phyloP scores from a whole-genome alignment of 192 early-diverging fungal species.

The Coemansia erecta region DNA sequence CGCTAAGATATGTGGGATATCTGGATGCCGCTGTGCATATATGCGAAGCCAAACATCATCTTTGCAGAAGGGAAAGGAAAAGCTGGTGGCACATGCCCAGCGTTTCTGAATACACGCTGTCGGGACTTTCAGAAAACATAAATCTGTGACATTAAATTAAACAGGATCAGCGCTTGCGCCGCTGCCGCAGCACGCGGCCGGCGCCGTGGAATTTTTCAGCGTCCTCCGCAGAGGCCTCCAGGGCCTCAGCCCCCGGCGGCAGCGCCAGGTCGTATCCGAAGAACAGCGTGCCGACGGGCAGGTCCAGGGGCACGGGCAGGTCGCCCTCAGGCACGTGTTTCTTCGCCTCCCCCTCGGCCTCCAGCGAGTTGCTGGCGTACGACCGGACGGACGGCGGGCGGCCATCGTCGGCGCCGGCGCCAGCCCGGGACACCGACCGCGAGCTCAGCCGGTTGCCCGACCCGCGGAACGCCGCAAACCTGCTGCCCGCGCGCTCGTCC shows the following conservation, averaged over 20 bases:
- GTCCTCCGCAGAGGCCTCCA: neutral
- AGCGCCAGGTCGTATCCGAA: conserved; percentile 86
- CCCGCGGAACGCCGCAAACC: conserved; percentile 20
- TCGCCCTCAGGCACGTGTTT: conserved; percentile 9
- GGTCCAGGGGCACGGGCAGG: conserved; percentile 67
- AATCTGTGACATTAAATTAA: too few species aligned
- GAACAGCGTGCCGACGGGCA: conserved; percentile 85
- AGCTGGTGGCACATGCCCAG: neutral
- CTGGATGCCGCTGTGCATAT: too few species aligned
- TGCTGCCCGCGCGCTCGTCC: conserved; percentile 9
- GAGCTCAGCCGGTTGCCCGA: conserved; percentile 18
- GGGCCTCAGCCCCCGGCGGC: conserved; percentile 38
- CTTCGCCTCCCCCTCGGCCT: conserved; percentile 3
- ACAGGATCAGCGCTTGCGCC: conserved; percentile 48
- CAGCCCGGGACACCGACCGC: conserved; percentile 4
- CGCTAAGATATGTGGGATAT: too few species aligned
- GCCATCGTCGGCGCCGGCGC: neutral
- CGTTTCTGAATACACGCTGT: neutral
- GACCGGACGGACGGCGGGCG: conserved; percentile 23
- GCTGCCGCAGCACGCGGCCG: conserved; percentile 36
- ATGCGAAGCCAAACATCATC: too few species aligned
- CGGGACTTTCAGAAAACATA: neutral
- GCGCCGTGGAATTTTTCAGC: conserved; percentile 28
- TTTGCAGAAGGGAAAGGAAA: neutral
- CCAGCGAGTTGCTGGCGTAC: conserved; percentile 23